Conservation (phyloP, 2,329 filamentous ascomycete species). For the Penicillium griseofulvum region DNA sequence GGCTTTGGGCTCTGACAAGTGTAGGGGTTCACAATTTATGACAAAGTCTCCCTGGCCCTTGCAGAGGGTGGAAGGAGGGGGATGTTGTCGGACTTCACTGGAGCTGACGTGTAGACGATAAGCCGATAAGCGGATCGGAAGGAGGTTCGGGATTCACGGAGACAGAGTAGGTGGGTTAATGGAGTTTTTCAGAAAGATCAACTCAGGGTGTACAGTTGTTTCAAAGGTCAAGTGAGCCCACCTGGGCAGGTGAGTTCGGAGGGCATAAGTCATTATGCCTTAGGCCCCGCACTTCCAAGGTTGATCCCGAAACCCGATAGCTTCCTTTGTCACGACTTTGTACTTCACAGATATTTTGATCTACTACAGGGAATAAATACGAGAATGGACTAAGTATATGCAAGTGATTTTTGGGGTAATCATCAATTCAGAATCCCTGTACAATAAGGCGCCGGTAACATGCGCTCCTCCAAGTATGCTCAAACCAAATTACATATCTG, state of each 20-base stretch:
- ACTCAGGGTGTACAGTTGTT: not conserved
- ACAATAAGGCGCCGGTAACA: constrained; percentile 23
- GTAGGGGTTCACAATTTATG: not conserved
- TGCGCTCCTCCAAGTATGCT: constrained; percentile 20
- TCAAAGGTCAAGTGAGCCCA: not conserved
- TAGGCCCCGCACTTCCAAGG: constrained; percentile 6
- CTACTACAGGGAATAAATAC: not conserved
- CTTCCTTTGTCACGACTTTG: not conserved
- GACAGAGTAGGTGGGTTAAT: not conserved
- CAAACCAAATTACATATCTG: constrained; percentile 14
- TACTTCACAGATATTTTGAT: not conserved
- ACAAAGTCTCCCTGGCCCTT: not conserved
- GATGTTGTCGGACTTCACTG: not conserved
- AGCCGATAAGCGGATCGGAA: constrained; percentile 9
- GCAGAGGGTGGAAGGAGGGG: not conserved
- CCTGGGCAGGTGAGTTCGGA: not conserved
- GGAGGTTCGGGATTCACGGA: constrained; percentile 3
- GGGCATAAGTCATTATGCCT: not conserved
- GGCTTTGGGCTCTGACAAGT: not conserved
- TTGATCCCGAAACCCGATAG: not conserved
- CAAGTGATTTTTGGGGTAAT: not conserved
- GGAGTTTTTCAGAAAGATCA: not conserved
- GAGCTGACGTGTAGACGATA: constrained; percentile 11
- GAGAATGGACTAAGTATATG: not conserved
- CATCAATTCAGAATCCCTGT: constrained; percentile 15